phyloP scores from a whole-genome alignment of 73 alveolate genomes.

The Paramecium bursaria region DNA sequence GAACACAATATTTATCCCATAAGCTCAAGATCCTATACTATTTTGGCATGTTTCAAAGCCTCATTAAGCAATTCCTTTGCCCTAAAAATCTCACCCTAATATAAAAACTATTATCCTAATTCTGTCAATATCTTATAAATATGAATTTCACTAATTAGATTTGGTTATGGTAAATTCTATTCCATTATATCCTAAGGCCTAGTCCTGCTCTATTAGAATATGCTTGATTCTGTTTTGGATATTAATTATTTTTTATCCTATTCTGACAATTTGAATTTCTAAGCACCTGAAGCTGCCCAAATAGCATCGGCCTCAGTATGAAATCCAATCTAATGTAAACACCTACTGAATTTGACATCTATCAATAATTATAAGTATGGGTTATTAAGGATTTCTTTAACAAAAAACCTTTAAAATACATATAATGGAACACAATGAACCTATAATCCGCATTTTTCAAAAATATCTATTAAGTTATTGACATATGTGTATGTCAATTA shows the following conservation, averaged over 20 bases:
- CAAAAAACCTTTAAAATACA: constrained; percentile 67
- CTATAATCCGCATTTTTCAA: constrained; percentile 62
- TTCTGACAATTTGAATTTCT: constrained; percentile 59
- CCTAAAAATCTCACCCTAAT: constrained; percentile 60
- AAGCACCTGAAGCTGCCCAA: neutral
- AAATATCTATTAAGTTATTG: constrained; percentile 39
- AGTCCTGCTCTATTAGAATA: constrained; percentile 43
- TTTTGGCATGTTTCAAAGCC: constrained; percentile 66
- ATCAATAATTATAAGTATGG: constrained; percentile 31
- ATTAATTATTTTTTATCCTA: constrained; percentile 62
- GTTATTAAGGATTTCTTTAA: constrained; percentile 54
- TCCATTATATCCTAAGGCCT: constrained; percentile 66
- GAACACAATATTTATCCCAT: constrained; percentile 64
- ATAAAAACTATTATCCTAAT: constrained; percentile 49
- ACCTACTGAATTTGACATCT: constrained; percentile 65
- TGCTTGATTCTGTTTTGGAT: constrained; percentile 71
- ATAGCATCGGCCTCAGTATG: constrained; percentile 62
- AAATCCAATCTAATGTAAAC: constrained; percentile 61
- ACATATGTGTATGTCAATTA: constrained; percentile 65
- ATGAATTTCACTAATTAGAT: constrained; percentile 54
- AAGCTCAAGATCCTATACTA: constrained; percentile 63
- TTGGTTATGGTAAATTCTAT: constrained; percentile 61
- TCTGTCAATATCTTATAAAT: constrained; percentile 54
- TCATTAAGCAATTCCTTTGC: constrained; percentile 65
- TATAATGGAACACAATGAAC: constrained; percentile 59